Evolutionary conservation across 1,139 yeast genomes (phyloP), one percentile per base, ranked within the genome.

Genomic region (Scheffersomyces insectosa): DNA sequence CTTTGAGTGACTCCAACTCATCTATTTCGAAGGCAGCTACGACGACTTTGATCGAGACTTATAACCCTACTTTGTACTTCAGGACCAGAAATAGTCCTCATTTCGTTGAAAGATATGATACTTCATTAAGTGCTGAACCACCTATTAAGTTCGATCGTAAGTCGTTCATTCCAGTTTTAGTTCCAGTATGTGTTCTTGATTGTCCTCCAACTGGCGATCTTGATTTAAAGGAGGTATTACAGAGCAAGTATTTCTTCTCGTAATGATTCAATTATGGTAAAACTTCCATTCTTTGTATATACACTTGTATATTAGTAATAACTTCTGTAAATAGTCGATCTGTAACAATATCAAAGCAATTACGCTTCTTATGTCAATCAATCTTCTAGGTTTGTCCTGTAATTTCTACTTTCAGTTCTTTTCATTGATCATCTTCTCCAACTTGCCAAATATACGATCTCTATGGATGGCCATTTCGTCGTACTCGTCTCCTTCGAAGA

Each of bases 381-480:
- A 33, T 28, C 5, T 29, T 11, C 10, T 13, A 23, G 15, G 27
- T 16, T 23, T 13, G 11, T 5, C 14, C 29, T 11, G 4, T n/a
- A 11, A 29, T 33, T 23, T 27, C 16, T 27, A 33, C n/a, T 33
- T 5, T 25, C 37, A 28, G 4, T 44, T 41, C 12, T 31, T 14
- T 40, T 58, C 59, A 14, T 56, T 40, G 28, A 72, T 63, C 85
- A 81, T 77, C 33, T 62, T 63, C 50, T 83, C 79, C 28, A 84
- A 59, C 45, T 67, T 70, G 1, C 80, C 80, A 59, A 84, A 83
- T 3, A 84, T 82, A 43, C 62, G 69, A 50, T 84, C 90, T 42
- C 90, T 63, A 54, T 83, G 84, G 2, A 74, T 70, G 0, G 88
- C 88, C 52, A 82, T 40, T 6, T 81, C 83, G 51, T 82, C 85